Conservation (phyloP, 495 filamentous ascomycete genomes). For the Aspergillus baeticus region DNA sequence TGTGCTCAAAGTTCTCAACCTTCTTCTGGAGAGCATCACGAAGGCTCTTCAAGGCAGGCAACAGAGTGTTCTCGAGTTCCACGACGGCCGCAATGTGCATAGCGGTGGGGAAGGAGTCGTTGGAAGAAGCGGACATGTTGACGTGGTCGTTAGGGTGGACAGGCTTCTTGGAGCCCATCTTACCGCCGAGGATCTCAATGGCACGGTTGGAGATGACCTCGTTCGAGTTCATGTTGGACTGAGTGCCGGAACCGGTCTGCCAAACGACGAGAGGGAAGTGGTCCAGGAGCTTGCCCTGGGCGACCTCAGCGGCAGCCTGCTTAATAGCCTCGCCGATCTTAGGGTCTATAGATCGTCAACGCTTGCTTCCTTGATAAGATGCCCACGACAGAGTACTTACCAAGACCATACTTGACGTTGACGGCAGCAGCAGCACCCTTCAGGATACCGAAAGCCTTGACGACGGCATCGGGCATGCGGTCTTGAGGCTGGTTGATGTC, state of each 20-base stretch:
- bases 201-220: constrained; percentile 99
- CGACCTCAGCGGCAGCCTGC: constrained; percentile 91
- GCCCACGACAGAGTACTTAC: constrained; percentile 47
- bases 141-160: constrained; percentile 99
- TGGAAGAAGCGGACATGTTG: constrained; percentile 97
- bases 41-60: constrained; percentile 79
- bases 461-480: constrained; percentile 91
- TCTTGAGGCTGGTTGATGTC: constrained; percentile 98
- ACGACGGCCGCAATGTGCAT: constrained; percentile 99
- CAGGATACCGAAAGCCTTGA: constrained; percentile 93
- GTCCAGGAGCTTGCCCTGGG: constrained; percentile 88
- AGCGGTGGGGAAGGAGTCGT: constrained; percentile 98
- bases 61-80: constrained; percentile 81
- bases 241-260: constrained; percentile 98
- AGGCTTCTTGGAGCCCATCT: constrained; percentile 93
- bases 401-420: constrained; percentile 93
- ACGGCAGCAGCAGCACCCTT: constrained; percentile 96
- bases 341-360: constrained; percentile 55
- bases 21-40: constrained; percentile 82
- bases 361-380: constrained; percentile 4
- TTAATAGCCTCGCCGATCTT: constrained; percentile 92
- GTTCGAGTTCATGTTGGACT: constrained; percentile 99
- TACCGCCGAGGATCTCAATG: constrained; percentile 94
- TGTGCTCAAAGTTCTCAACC: constrained; percentile 81
- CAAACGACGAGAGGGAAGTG: constrained; percentile 99